Conservation (phyloP, 1,284 basidiomycete genomes). For the Boletus semigastroideus region DNA sequence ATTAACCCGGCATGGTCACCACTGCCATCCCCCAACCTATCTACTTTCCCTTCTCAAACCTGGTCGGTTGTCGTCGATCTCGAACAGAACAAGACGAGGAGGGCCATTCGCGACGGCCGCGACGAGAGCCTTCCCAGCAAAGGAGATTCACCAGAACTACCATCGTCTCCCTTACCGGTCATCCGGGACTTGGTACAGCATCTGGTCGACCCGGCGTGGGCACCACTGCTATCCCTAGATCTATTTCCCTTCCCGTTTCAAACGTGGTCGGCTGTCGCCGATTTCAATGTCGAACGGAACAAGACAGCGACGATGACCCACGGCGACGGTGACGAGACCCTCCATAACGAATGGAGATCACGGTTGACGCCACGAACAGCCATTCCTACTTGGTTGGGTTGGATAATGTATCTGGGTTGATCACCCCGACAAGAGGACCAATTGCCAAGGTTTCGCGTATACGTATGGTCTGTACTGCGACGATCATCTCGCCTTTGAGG, state of each 20-base stretch:
- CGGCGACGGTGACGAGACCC: no score
- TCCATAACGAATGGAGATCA: no score
- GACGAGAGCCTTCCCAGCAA: not conserved
- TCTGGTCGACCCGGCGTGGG: no score
- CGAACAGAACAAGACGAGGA: not conserved
- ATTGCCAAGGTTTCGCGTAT: not conserved
- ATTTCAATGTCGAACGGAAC: no score
- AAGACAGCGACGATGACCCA: no score
- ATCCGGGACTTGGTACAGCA: no score
- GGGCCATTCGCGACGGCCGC: not conserved
- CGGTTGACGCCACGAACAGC: not conserved
- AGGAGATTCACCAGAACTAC: not conserved
- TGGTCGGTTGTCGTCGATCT: conserved; percentile 3
- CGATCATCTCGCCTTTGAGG: not conserved
- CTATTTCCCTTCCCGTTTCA: no score
- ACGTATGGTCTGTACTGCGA: not conserved
- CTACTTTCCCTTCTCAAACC: conserved; percentile 9
- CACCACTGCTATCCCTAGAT: no score
- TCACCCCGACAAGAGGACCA: not conserved
- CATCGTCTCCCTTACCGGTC: no score
- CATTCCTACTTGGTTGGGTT: not conserved
- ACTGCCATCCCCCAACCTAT: not conserved
- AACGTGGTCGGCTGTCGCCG: no score
- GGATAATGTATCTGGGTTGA: not conserved
- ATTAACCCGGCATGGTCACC: not conserved